Percentiles rank a stretch among this genome's conserved stretches.
These are phyloP conservation scores for Phallus indusiatus DNA, from an alignment of 768 basidiomycete species.

Conservation along the genomic window DNA sequence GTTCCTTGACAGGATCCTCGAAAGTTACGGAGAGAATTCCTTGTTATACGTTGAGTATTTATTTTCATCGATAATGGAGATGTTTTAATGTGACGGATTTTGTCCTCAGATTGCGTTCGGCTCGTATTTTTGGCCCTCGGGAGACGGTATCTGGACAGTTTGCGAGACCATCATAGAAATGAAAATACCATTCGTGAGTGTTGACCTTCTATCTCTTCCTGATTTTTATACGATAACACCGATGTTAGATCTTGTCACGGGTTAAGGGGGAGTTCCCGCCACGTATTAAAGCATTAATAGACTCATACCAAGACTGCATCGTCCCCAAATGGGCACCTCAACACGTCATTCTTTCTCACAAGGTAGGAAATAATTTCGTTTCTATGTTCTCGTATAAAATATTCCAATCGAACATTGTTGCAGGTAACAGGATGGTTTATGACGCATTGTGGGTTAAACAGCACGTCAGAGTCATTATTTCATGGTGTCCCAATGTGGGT, in stretches of 20 bases:
- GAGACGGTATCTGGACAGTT: slow-evolving; percentile 13
- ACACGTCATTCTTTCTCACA: slow-evolving; percentile 17
- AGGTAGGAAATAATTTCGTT: slow-evolving; percentile 10
- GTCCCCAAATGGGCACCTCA: slow-evolving; percentile 19
- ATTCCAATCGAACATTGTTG: background rate
- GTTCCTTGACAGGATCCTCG: slow-evolving; percentile 13
- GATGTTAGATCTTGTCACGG: slow-evolving; percentile 15
- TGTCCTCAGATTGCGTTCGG: slow-evolving; percentile 17
- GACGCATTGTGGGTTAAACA: slow-evolving; percentile 19
- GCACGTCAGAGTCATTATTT: slow-evolving; percentile 15
- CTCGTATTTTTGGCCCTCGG: slow-evolving; percentile 13
- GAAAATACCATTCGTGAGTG: slow-evolving; percentile 17
- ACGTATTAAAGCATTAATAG: slow-evolving; percentile 11
- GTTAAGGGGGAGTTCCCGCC: slow-evolving; percentile 13
- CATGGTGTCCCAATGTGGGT: slow-evolving; percentile 17
- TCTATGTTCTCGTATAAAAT: too few relatives aligned
- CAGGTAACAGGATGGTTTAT: slow-evolving; percentile 19
- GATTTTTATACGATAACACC: background rate
- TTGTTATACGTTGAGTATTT: slow-evolving; percentile 15
- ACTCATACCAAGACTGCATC: slow-evolving; percentile 13
- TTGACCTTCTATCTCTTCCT: background rate
- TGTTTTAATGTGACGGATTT: background rate
- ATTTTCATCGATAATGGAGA: background rate
- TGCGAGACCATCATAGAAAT: slow-evolving; percentile 15
- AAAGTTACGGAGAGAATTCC: slow-evolving; percentile 12